Conservation (phyloP, 176 grass and related monocot species). For the Typha latifolia region DNA sequence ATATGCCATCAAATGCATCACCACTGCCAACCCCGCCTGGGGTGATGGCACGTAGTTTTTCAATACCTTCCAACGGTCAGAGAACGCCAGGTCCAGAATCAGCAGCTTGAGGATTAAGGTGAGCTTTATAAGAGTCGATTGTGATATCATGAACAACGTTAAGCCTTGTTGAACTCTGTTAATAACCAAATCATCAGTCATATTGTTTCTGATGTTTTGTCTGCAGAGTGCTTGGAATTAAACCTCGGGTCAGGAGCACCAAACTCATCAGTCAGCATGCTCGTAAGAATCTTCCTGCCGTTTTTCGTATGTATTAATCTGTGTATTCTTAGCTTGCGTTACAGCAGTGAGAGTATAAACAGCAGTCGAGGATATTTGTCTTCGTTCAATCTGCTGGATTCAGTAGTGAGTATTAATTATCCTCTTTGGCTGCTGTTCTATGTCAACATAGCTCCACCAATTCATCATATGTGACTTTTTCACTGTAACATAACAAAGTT, state of each 20-base stretch:
- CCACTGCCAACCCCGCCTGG: slow-evolving; percentile 72
- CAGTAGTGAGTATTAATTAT: too few species aligned
- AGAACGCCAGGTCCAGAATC: slow-evolving; percentile 34
- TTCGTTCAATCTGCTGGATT: too few species aligned
- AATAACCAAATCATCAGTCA: too few species aligned
- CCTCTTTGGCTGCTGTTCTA: too few species aligned
- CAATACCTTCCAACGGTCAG: slow-evolving; percentile 71
- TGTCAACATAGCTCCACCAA: too few species aligned
- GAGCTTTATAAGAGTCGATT: not conserved
- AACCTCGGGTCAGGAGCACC: not conserved
- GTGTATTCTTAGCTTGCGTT: not conserved
- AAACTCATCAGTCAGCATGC: not conserved
- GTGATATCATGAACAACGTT: too few species aligned
- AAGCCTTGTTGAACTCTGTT: too few species aligned
- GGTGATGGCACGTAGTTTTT: slow-evolving; percentile 78
- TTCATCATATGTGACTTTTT: too few species aligned
- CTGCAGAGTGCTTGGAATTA: slow-evolving; percentile 1
- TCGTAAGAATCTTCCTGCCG: not conserved
- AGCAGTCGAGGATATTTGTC: too few species aligned
- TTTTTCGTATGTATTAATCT: slow-evolving; percentile 6
- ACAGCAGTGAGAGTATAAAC: not conserved
- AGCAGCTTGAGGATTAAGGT: slow-evolving; percentile 34
- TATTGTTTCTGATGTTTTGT: not conserved
- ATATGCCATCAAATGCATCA: slow-evolving; percentile 33
- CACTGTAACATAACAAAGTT: too few species aligned